A percentile compares a stretch with the other conserved stretches of the same genome.
Evolutionary conservation across 192 early-diverging fungal species (phyloP).

Genomic region (Funneliformis mosseae): DNA sequence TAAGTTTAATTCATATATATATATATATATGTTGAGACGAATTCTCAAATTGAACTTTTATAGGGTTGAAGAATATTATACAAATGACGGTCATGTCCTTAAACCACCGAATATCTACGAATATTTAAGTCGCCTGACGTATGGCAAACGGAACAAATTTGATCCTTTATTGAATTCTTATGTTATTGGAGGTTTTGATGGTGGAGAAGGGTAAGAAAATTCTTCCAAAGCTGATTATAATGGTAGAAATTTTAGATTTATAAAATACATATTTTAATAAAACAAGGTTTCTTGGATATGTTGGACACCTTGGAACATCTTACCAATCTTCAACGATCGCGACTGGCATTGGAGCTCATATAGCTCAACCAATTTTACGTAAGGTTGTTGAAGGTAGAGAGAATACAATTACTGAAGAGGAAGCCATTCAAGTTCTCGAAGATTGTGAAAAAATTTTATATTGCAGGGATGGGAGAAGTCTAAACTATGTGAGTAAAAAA

Average conservation of each 20-base stretch:
- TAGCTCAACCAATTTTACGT: slow-evolving; percentile 91
- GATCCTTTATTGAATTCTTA: slow-evolving; percentile 97
- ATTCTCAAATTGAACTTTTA: slow-evolving; percentile 17
- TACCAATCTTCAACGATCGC: slow-evolving; percentile 89
- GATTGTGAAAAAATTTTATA: slow-evolving; percentile 91
- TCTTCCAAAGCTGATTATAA: too few relatives aligned
- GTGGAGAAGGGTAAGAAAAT: slow-evolving; percentile 64
- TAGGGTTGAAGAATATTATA: slow-evolving; percentile 85
- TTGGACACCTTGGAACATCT: slow-evolving; percentile 93
- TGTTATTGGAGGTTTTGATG: slow-evolving; percentile 84
- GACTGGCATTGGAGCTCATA: slow-evolving; percentile 90
- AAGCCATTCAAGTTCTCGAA: slow-evolving; percentile 82
- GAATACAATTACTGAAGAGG: slow-evolving; percentile 85
- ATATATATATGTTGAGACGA: too few relatives aligned
- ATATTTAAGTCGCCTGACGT: slow-evolving; percentile 90
- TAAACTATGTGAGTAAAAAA: slow-evolving; percentile 79
- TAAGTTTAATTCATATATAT: too few relatives aligned
- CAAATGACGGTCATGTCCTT: slow-evolving; percentile 87
- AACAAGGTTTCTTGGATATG: slow-evolving; percentile 81
- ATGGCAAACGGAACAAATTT: slow-evolving; percentile 82
- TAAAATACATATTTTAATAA: not conserved
- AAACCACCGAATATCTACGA: slow-evolving; percentile 88
- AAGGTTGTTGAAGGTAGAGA: slow-evolving; percentile 87
- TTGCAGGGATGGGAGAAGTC: slow-evolving; percentile 90
- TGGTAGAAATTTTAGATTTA: not conserved